phyloP scores from a whole-genome alignment of 495 filamentous ascomycete genomes.

The Penicillium samsonianum region DNA sequence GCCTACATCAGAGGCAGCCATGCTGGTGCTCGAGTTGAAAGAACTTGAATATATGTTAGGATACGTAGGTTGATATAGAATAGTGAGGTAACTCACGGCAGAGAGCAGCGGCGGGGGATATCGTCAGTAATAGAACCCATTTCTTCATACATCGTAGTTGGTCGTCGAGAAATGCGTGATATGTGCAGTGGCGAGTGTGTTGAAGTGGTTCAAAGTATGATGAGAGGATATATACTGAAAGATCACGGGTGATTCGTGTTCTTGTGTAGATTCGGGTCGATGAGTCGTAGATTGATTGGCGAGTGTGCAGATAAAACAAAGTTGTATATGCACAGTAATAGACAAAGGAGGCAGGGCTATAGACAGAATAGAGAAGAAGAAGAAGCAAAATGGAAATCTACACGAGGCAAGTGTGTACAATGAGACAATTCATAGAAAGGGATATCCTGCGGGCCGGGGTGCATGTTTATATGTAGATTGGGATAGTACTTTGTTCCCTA shows the following conservation, averaged over 20 bases:
- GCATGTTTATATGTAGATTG: conserved; percentile 34
- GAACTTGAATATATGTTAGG: conserved; percentile 16
- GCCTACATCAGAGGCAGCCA: conserved; percentile 27
- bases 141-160: conserved; percentile 37
- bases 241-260: background rate
- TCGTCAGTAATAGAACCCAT: conserved; percentile 37
- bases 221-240: conserved; percentile 24
- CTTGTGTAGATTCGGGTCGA: conserved; percentile 13
- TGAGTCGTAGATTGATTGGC: background rate
- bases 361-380: conserved; percentile 31
- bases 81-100: conserved; percentile 41
- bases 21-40: conserved; percentile 23
- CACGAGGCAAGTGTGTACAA: conserved; percentile 26
- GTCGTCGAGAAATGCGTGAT: conserved; percentile 20
- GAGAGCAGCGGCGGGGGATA: conserved; percentile 38
- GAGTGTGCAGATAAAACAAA: conserved; percentile 15
- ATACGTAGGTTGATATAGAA: background rate
- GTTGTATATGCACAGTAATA: conserved; percentile 26
- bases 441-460: conserved; percentile 23
- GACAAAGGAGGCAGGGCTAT: conserved; percentile 22
- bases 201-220: conserved; percentile 12
- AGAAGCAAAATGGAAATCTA: conserved; percentile 23
- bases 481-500: conserved; percentile 17
- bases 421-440: conserved; percentile 22
- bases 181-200: conserved; percentile 21